These are phyloP conservation scores for Candida schatavii DNA, from an alignment of 805 yeast genomes.

Conservation along the genomic window DNA sequence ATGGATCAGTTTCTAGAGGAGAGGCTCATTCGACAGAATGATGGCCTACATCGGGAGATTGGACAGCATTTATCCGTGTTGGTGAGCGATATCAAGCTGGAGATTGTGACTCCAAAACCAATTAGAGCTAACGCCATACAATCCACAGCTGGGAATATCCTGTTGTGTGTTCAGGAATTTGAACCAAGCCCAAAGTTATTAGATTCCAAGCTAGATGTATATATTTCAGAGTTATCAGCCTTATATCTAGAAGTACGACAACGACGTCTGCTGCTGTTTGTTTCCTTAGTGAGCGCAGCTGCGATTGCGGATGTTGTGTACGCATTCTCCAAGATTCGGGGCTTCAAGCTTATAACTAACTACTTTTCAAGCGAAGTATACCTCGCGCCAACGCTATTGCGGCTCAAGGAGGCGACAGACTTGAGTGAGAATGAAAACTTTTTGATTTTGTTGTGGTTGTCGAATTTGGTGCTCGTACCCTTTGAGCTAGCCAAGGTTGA, in stretches of 20 bases:
- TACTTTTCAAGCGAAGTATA: conserved; percentile 61
- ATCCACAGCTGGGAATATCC: conserved; percentile 6
- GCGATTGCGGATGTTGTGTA: conserved; percentile 46
- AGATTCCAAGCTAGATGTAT: conserved; percentile 37
- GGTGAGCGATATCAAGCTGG: neutral
- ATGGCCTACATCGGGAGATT: neutral
- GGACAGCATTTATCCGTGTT: neutral
- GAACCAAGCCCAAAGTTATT: conserved; percentile 53
- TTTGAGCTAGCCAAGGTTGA: conserved; percentile 51
- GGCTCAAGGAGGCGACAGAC: conserved; percentile 15
- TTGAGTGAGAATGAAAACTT: conserved; percentile 24
- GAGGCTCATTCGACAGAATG: neutral
- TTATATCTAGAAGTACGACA: conserved; percentile 12
- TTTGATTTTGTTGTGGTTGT: conserved; percentile 65
- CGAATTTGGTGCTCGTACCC: conserved; percentile 69
- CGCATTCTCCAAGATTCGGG: conserved; percentile 61
- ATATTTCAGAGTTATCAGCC: conserved; percentile 24
- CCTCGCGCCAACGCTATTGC: conserved; percentile 33
- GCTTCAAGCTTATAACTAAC: conserved; percentile 57
- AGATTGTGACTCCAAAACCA: neutral
- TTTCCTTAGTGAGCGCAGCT: conserved; percentile 9
- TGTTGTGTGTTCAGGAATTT: conserved; percentile 42
- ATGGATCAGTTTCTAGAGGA: conserved; percentile 7
- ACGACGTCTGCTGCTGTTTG: neutral
- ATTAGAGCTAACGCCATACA: neutral